Conservation (phyloP, 2,329 filamentous ascomycete genomes). For the Alternaria triticina region DNA sequence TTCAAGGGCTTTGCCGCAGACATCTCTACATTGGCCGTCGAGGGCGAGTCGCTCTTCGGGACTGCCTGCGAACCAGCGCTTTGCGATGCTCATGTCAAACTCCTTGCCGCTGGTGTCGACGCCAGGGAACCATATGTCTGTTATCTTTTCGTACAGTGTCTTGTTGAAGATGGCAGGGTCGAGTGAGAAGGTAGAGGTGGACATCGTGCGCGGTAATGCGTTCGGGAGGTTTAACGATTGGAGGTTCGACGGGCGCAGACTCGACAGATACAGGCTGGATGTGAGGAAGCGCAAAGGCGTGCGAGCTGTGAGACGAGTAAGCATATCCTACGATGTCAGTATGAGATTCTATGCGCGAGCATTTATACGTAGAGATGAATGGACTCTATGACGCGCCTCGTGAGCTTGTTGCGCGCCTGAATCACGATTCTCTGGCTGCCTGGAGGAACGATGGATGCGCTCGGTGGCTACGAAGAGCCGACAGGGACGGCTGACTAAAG, state of each 20-base stretch:
- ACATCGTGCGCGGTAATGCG: conserved; percentile 30
- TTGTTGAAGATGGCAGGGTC: conserved; percentile 51
- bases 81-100: conserved; percentile 29
- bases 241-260: background rate
- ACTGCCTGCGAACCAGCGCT: conserved; percentile 48
- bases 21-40: conserved; percentile 44
- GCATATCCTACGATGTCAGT: conserved; percentile 7
- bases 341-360: background rate
- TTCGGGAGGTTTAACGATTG: background rate
- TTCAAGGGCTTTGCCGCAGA: conserved; percentile 46
- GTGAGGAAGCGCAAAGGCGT: conserved; percentile 7
- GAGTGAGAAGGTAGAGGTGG: conserved; percentile 38
- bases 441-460: background rate
- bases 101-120: conserved; percentile 33
- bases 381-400: background rate
- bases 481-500: background rate
- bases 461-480: background rate
- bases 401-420: background rate
- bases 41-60: conserved; percentile 45
- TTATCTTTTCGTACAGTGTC: conserved; percentile 45
- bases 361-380: background rate
- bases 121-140: conserved; percentile 49
- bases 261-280: conserved; percentile 6
- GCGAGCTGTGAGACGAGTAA: conserved; percentile 5
- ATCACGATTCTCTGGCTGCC: background rate